phyloP scores from a whole-genome alignment of 106 monocot genomes.

The Acorus calamus region DNA sequence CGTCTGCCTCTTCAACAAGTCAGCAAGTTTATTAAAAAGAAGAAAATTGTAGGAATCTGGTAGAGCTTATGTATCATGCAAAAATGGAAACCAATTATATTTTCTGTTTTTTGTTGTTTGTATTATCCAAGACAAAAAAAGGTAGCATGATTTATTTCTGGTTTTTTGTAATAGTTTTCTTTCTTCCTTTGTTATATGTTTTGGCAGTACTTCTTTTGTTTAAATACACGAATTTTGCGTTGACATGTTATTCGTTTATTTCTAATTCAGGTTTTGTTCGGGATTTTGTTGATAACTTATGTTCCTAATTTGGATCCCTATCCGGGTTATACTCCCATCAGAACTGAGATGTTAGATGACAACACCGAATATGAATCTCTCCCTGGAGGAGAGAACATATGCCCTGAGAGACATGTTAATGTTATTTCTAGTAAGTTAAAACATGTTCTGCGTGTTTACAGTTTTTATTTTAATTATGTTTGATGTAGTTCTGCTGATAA shows the following conservation, averaged over 20 bases:
- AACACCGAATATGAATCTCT: constrained; percentile 64
- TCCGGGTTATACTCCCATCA: constrained; percentile 59
- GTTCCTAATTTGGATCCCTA: constrained; percentile 77
- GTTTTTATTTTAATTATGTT: no score
- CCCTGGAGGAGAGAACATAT: constrained; percentile 67
- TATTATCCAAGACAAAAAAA: no score
- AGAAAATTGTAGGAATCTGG: no score
- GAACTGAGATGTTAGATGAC: constrained; percentile 32
- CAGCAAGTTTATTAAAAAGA: no score
- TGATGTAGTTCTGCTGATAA: no score
- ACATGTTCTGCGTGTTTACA: no score
- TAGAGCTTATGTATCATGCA: no score
- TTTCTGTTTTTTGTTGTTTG: no score
- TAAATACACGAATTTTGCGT: neutral
- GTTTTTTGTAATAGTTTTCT: no score
- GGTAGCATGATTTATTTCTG: no score
- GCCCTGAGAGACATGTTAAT: constrained; percentile 77
- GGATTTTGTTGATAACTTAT: constrained; percentile 53
- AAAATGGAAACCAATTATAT: no score
- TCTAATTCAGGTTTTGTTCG: constrained; percentile 71
- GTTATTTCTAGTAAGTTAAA: constrained; percentile 65
- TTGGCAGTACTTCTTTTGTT: neutral
- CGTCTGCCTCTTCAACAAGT: no score
- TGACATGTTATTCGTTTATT: constrained; percentile 1
- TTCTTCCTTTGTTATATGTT: neutral